A percentile compares a stretch with the other conserved stretches of the same genome.
Conservation (phyloP, 176 grass and related monocot species). For the Ananas comosus region DNA sequence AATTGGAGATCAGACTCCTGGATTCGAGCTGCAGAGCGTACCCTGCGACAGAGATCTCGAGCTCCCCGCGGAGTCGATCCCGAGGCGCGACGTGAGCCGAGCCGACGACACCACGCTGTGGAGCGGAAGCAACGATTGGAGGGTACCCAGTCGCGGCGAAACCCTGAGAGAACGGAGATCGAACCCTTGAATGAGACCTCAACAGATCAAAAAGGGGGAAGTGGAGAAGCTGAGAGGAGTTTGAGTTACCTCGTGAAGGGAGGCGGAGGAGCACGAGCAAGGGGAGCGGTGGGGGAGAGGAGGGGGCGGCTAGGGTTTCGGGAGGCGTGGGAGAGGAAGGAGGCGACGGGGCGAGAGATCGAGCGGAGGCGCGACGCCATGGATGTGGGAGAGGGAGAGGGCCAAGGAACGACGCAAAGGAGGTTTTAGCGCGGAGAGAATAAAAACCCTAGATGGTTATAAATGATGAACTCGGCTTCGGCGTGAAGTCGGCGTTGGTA, state of each 20-base stretch:
- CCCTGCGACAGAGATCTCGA: slow-evolving; percentile 84
- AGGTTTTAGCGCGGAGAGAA: slow-evolving; percentile 19
- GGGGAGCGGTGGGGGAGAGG: slow-evolving; percentile 24
- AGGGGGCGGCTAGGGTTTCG: slow-evolving; percentile 15
- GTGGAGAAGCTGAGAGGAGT: background rate
- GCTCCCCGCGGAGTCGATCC: slow-evolving; percentile 39
- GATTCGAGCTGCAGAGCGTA: slow-evolving; percentile 95
- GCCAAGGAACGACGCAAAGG: slow-evolving; percentile 1
- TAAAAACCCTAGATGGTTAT: background rate
- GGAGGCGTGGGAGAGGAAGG: slow-evolving; percentile 32
- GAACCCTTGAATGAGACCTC: background rate
- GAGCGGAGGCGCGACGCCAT: slow-evolving; percentile 74
- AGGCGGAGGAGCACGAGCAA: slow-evolving; percentile 17
- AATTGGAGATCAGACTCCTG: slow-evolving; percentile 68
- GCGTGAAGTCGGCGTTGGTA: background rate
- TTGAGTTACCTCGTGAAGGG: slow-evolving; percentile 26
- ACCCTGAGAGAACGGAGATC: background rate
- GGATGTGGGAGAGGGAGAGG: slow-evolving; percentile 10
- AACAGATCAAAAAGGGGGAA: background rate
- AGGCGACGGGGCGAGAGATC: slow-evolving; percentile 46
- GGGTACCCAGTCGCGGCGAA: slow-evolving; percentile 20
- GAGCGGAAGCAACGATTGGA: slow-evolving; percentile 60
- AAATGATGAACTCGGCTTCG: background rate
- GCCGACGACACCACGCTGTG: slow-evolving; percentile 82
- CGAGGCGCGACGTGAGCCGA: slow-evolving; percentile 76